phyloP scores from a whole-genome alignment of 108 stramenopile genomes.

The Aureococcus anophagefferens region DNA sequence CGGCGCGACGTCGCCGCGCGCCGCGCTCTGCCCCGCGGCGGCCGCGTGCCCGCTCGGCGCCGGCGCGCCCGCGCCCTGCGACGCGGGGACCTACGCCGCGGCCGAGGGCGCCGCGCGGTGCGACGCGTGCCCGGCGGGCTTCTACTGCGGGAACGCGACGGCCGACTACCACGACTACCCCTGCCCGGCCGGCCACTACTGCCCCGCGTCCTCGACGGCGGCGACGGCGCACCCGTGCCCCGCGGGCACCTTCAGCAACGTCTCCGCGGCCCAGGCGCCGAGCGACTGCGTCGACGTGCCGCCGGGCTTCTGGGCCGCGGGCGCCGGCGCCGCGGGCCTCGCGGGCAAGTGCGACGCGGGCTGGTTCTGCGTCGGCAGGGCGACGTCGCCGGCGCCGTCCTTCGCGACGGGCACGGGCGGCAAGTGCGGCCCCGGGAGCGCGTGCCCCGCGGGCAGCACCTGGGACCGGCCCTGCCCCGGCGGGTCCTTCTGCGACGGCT shows the following conservation, averaged over 20 bases:
- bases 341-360: conserved; percentile 30
- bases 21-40: conserved; percentile 11
- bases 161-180: background rate
- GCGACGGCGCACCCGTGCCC: conserved; percentile 18
- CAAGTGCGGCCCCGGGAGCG: background rate
- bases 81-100: too few species aligned
- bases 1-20: background rate
- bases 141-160: conserved; percentile 10
- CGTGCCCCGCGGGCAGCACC: conserved; percentile 7
- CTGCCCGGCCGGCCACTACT: conserved; percentile 37
- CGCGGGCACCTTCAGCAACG: conserved; percentile 11
- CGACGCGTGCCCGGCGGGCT: conserved; percentile 30
- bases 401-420: conserved; percentile 12
- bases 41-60: conserved; percentile 25
- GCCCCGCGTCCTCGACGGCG: conserved; percentile 22
- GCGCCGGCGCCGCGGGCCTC: conserved; percentile 18
- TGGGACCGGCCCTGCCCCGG: conserved; percentile 16
- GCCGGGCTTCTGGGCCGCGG: conserved; percentile 6
- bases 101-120: conserved; percentile 20
- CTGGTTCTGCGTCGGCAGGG: conserved; percentile 2
- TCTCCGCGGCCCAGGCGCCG: too few species aligned
- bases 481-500: conserved; percentile 6
- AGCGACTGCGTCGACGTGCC: background rate
- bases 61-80: background rate
- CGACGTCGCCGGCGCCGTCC: conserved; percentile 19